Percentiles rank a stretch among this genome's conserved stretches.
These are phyloP conservation scores for Kodamaea jinghongensis DNA, from an alignment of 805 yeast species.

Conservation along the genomic window DNA sequence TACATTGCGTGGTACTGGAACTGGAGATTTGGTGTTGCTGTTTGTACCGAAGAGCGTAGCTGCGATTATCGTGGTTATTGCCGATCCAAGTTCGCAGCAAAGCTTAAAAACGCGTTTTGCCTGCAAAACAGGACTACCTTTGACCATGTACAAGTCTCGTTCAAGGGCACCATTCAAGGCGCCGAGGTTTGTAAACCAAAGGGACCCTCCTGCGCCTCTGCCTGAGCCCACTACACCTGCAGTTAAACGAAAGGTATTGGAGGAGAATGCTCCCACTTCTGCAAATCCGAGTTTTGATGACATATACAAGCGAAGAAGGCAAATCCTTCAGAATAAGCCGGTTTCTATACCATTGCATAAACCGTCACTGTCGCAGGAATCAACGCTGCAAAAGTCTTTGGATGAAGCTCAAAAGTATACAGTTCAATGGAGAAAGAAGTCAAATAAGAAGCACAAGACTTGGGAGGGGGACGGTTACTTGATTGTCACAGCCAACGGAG, in stretches of 20 bases:
- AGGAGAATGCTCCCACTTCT: no score
- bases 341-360: background rate
- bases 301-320: constrained; percentile 6
- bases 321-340: background rate
- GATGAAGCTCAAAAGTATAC: constrained; percentile 6
- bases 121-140: no score
- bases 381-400: background rate
- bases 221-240: no score
- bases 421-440: constrained; percentile 67
- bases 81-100: no score
- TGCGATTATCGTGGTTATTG: no score
- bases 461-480: constrained; percentile 93
- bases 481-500: constrained; percentile 18
- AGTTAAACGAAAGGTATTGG: no score
- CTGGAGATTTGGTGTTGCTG: no score
- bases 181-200: constrained; percentile 31
- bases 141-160: constrained; percentile 18
- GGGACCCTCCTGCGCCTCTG: no score
- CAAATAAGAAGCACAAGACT: constrained; percentile 77
- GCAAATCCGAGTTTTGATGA: constrained; percentile 3
- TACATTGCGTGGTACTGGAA: no score
- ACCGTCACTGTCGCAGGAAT: background rate
- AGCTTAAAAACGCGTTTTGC: no score
- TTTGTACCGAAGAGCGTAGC: no score
- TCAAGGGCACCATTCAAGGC: constrained; percentile 53